Percentiles rank a stretch among this genome's conserved stretches.
Conservation (phyloP, 352 stramenopile species). For the Globisporangium megalacanthum region DNA sequence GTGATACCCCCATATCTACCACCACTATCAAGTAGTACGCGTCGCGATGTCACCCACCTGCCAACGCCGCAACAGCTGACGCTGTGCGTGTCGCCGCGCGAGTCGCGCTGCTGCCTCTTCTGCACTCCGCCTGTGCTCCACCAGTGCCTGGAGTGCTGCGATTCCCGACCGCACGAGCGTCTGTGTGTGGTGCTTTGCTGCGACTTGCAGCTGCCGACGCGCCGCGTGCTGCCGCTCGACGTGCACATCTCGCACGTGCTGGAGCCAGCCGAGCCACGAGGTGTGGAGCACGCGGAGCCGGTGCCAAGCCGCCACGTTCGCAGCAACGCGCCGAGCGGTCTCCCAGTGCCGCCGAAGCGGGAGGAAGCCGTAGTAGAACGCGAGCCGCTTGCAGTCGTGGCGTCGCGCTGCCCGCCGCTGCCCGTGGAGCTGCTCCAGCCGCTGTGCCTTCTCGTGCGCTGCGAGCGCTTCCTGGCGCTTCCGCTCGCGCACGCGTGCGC, state of each 20-base stretch:
- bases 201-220: constrained; percentile 17
- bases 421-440: constrained; percentile 22
- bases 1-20: no score
- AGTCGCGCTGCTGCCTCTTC: constrained; percentile 26
- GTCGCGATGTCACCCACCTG: no score
- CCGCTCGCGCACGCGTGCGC: constrained; percentile 28
- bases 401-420: constrained; percentile 20
- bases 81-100: constrained; percentile 23
- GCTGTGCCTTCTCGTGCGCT: constrained; percentile 27
- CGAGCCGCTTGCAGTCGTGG: constrained; percentile 32
- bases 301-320: constrained; percentile 36
- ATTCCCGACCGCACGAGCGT: constrained; percentile 16
- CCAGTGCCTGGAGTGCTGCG: constrained; percentile 11
- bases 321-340: constrained; percentile 21
- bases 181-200: constrained; percentile 16
- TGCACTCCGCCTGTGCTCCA: constrained; percentile 14
- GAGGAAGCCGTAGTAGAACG: constrained; percentile 43
- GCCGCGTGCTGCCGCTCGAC: constrained; percentile 19
- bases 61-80: constrained; percentile 19
- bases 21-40: no score
- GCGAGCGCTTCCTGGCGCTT: constrained; percentile 28
- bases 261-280: constrained; percentile 35
- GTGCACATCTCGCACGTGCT: constrained; percentile 21
- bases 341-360: constrained; percentile 34
- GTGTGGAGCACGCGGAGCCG: constrained; percentile 30